phyloP scores from a whole-genome alignment of 2,329 filamentous ascomycete species.

The Cercospora sesami region DNA sequence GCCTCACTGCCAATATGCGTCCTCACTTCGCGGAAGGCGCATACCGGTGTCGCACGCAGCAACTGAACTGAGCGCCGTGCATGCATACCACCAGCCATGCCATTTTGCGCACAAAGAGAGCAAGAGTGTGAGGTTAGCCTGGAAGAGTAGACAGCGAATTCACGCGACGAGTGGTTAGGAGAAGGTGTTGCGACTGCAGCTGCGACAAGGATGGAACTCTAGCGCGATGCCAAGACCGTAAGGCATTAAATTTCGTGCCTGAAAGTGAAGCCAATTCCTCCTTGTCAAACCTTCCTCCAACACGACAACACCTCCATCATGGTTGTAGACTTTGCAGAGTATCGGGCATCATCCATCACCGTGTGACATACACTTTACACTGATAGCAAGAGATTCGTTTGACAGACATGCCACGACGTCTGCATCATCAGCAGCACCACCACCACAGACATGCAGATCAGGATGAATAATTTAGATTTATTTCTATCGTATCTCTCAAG shows the following conservation, averaged over 20 bases:
- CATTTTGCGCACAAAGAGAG: neutral
- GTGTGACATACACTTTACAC: neutral
- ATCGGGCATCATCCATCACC: neutral
- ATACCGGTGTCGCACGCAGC: neutral
- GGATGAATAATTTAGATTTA: neutral
- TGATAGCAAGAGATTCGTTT: neutral
- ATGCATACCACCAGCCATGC: neutral
- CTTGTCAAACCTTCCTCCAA: neutral
- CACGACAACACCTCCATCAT: neutral
- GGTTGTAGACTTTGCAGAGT: neutral
- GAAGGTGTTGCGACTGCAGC: neutral
- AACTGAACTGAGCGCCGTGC: neutral
- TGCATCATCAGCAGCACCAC: too few species aligned
- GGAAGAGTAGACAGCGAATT: neutral
- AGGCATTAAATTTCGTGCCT: neutral
- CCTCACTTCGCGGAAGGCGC: neutral
- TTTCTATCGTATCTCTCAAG: neutral
- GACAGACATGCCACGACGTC: neutral
- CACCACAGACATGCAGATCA: neutral
- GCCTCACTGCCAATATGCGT: neutral
- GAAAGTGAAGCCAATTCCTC: neutral
- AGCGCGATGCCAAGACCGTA: neutral
- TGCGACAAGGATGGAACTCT: neutral
- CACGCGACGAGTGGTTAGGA: conserved; percentile 1
- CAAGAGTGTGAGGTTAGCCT: neutral